Evolutionary conservation across 768 basidiomycete genomes (phyloP).

Genomic region (Lentinula edodes): DNA sequence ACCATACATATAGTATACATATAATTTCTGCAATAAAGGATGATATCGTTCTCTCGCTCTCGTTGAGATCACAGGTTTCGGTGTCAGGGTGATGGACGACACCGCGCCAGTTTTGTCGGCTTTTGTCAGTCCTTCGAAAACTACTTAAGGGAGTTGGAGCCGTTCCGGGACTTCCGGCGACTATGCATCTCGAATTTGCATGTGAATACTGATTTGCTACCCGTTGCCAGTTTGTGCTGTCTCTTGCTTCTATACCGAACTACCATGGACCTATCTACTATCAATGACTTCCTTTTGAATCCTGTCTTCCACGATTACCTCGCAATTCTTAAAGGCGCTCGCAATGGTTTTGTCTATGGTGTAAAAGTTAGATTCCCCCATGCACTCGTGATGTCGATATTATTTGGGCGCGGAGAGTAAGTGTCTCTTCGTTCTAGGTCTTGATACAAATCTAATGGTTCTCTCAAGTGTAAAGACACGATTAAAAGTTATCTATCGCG

Average conservation of each 20-base stretch:
- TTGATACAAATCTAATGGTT: conserved; percentile 1
- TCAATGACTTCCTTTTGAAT: conserved; percentile 49
- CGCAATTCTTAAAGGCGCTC: conserved; percentile 89
- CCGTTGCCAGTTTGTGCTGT: background rate
- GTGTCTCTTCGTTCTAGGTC: conserved; percentile 23
- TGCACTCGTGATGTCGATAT: conserved; percentile 91
- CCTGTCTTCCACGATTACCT: conserved; percentile 87
- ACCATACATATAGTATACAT: too few relatives aligned
- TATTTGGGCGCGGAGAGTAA: conserved; percentile 90
- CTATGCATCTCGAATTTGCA: background rate
- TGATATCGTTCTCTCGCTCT: too few relatives aligned
- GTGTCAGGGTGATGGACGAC: too few relatives aligned
- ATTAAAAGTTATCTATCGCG: conserved; percentile 60
- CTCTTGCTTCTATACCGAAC: background rate
- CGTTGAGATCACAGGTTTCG: too few relatives aligned
- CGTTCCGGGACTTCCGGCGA: too few relatives aligned
- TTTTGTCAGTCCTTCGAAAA: too few relatives aligned
- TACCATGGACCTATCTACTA: conserved; percentile 10
- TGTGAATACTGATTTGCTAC: background rate
- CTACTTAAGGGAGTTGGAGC: too few relatives aligned
- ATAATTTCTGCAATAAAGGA: too few relatives aligned
- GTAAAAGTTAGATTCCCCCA: conserved; percentile 93
- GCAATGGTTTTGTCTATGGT: conserved; percentile 87
- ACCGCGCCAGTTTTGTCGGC: too few relatives aligned
- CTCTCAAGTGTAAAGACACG: conserved; percentile 65